Evolutionary conservation across 768 basidiomycete genomes (phyloP).

Genomic region (Daedaleopsis nitida): DNA sequence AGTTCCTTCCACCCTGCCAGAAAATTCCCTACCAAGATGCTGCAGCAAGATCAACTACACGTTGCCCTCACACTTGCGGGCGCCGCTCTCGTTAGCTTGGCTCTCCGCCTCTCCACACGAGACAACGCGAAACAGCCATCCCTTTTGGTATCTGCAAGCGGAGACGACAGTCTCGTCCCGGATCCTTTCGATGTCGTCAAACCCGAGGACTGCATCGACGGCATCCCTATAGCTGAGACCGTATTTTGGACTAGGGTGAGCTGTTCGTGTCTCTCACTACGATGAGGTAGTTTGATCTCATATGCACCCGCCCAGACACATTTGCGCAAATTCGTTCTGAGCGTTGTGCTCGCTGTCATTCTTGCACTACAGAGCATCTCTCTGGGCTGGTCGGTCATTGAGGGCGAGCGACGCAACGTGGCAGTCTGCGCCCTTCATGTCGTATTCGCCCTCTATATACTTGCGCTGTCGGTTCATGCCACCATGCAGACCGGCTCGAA

Average conservation of each 20-base stretch:
- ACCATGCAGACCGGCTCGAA: slow-evolving; percentile 45
- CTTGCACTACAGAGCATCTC: slow-evolving; percentile 53
- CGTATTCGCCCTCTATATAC: slow-evolving; percentile 59
- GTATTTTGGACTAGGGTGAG: slow-evolving; percentile 60
- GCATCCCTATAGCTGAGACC: slow-evolving; percentile 61
- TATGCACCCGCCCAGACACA: slow-evolving; percentile 48
- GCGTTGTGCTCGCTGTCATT: slow-evolving; percentile 46
- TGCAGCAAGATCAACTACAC: slow-evolving; percentile 63
- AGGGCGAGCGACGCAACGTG: slow-evolving; percentile 31
- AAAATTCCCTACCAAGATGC: slow-evolving; percentile 8
- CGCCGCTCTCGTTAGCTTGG: slow-evolving; percentile 46
- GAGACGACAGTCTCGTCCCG: slow-evolving; percentile 26
- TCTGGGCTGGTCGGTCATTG: slow-evolving; percentile 55
- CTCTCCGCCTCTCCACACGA: slow-evolving; percentile 42
- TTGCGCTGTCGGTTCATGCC: slow-evolving; percentile 53
- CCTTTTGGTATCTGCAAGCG: slow-evolving; percentile 36
- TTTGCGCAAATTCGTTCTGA: slow-evolving; percentile 55
- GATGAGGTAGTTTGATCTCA: no score
- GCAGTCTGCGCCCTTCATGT: slow-evolving; percentile 47
- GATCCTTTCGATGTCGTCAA: slow-evolving; percentile 73
- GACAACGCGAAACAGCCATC: slow-evolving; percentile 53
- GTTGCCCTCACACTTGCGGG: slow-evolving; percentile 50
- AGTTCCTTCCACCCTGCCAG: no score
- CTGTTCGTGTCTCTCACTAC: not conserved
- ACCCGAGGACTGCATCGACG: slow-evolving; percentile 68